phyloP scores from a whole-genome alignment of 108 stramenopile genomes.

The Mayamaea pseudoterrestris region DNA sequence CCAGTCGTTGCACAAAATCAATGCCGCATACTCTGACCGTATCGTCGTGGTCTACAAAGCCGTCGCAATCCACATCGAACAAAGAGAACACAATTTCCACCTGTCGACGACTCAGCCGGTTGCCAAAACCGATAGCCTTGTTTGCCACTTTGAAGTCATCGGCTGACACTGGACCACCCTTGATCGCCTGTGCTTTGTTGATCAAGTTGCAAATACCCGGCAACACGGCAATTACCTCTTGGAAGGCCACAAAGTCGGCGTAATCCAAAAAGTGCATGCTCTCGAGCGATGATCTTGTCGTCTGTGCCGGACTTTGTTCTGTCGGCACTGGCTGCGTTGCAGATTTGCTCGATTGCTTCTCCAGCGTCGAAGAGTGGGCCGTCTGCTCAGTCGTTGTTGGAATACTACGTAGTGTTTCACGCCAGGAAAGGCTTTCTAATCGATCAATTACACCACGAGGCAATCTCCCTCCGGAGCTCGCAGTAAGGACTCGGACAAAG shows the following conservation, averaged over 20 bases:
- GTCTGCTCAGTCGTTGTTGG: conserved; percentile 3
- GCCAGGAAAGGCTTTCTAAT: conserved; percentile 12
- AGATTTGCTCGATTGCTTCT: not conserved
- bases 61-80: conserved; percentile 39
- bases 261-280: conserved; percentile 14
- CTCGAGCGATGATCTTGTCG: not conserved
- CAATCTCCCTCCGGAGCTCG: conserved; percentile 27
- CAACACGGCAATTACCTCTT: conserved; percentile 26
- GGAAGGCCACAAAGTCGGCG: conserved; percentile 31
- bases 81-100: conserved; percentile 38
- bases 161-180: conserved; percentile 30
- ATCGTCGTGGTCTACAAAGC: conserved; percentile 28
- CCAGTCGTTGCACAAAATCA: conserved; percentile 16
- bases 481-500: conserved; percentile 26
- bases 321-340: not conserved
- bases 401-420: conserved; percentile 8
- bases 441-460: conserved; percentile 22
- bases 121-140: conserved; percentile 22
- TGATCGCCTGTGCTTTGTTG: conserved; percentile 22
- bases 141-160: conserved; percentile 54
- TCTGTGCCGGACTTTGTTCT: not conserved
- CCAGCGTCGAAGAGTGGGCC: not conserved
- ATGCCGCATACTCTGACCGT: conserved; percentile 19
- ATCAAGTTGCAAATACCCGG: conserved; percentile 33
- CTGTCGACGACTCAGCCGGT: conserved; percentile 28